Conservation (phyloP, 2,329 filamentous ascomycete species). For the Scytalidium sp. region DNA sequence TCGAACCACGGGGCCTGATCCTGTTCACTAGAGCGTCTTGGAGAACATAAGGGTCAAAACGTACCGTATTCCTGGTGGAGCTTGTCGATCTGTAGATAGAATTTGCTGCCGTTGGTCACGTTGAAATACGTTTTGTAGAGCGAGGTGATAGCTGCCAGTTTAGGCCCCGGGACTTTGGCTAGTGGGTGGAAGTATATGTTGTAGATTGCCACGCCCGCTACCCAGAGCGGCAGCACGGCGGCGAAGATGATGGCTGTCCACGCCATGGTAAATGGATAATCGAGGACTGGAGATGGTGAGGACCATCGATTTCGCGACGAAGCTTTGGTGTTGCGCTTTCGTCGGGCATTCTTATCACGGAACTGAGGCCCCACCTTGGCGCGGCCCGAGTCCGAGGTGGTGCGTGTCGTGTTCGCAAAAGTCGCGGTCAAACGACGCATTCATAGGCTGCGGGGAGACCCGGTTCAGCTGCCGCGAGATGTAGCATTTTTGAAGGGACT, state of each 20-base stretch:
- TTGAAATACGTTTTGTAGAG: slow-evolving; percentile 14
- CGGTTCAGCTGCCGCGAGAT: slow-evolving; percentile 5
- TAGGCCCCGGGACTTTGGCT: slow-evolving; percentile 13
- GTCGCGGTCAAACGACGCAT: no score
- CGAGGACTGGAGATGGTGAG: no score
- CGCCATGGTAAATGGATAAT: no score
- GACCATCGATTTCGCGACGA: no score
- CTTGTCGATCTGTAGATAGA: slow-evolving; percentile 5
- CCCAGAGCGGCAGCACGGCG: no score
- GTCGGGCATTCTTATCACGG: no score
- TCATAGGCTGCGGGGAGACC: no score
- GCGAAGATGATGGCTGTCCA: no score
- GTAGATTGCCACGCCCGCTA: slow-evolving; percentile 6
- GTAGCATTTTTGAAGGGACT: not conserved
- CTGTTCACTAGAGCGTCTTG: not conserved
- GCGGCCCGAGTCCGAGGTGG: no score
- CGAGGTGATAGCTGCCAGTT: slow-evolving; percentile 11
- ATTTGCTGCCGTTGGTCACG: slow-evolving; percentile 6
- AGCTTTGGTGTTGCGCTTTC: no score
- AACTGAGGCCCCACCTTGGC: no score
- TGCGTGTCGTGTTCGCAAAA: no score
- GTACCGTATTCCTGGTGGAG: slow-evolving; percentile 13
- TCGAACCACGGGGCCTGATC: slow-evolving; percentile 22
- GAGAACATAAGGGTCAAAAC: not conserved
- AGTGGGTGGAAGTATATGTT: slow-evolving; percentile 11